These are phyloP conservation scores for Trichosanthes truncata DNA, from an alignment of 306 rosid genomes.

Conservation along the genomic window DNA sequence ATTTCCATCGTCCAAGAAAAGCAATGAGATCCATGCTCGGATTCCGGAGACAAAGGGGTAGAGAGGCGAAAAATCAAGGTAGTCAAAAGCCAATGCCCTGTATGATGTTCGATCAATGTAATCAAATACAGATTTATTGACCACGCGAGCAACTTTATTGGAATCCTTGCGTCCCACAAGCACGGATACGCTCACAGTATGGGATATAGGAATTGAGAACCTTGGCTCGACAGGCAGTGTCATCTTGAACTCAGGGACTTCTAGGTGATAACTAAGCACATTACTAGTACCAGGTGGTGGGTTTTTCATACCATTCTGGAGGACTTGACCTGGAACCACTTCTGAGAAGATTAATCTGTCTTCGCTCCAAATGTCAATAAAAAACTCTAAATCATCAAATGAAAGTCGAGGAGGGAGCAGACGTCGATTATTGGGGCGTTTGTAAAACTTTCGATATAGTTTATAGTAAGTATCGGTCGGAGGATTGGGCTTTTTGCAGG, in stretches of 20 bases:
- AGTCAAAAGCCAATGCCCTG: constrained; percentile 84
- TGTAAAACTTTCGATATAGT: constrained; percentile 54
- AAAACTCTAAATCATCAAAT: constrained; percentile 80
- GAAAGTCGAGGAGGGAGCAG: constrained; percentile 82
- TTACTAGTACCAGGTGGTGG: constrained; percentile 48
- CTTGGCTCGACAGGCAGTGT: constrained; percentile 64
- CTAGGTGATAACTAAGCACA: constrained; percentile 47
- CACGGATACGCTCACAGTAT: constrained; percentile 64
- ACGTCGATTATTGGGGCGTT: constrained; percentile 36
- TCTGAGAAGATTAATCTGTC: constrained; percentile 56
- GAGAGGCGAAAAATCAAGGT: constrained; percentile 66
- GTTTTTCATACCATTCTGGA: constrained; percentile 37
- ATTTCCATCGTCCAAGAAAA: constrained; percentile 63
- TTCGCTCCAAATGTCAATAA: constrained; percentile 76
- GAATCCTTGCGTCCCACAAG: constrained; percentile 79
- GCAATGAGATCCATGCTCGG: constrained; percentile 90
- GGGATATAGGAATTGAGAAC: constrained; percentile 50
- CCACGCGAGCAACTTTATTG: constrained; percentile 58
- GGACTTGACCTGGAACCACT: constrained; percentile 62
- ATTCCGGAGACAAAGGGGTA: constrained; percentile 64
- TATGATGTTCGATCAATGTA: constrained; percentile 60
- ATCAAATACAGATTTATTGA: constrained; percentile 62
- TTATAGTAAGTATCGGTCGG: constrained; percentile 49
- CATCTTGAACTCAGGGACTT: constrained; percentile 71
- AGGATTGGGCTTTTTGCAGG: constrained; percentile 62